Percentiles rank a stretch among this genome's conserved stretches.
Conservation (phyloP, 352 stramenopile species). For the Pythium dissotocum region DNA sequence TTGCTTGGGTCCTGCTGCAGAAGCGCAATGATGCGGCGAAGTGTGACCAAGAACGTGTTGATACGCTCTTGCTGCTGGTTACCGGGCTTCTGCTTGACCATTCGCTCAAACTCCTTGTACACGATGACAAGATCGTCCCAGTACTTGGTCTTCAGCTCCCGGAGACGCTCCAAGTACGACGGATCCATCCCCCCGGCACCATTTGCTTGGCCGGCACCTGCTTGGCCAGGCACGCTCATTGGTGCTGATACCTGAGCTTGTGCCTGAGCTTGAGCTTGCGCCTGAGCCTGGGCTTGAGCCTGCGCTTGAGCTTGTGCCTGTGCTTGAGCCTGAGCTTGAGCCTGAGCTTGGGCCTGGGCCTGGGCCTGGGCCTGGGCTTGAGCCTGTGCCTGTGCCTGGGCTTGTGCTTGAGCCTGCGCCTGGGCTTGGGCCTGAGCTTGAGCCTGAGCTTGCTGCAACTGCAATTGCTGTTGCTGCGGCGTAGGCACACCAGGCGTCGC, state of each 20-base stretch:
- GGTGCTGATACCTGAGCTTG: background rate
- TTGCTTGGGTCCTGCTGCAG: conserved; percentile 83
- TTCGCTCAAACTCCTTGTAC: conserved; percentile 83
- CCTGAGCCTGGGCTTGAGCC: background rate
- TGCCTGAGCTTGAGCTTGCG: conserved; percentile 9
- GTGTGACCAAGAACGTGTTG: conserved; percentile 79
- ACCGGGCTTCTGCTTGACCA: conserved; percentile 83
- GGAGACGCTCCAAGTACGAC: conserved; percentile 72
- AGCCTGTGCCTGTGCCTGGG: background rate
- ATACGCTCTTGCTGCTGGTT: conserved; percentile 86
- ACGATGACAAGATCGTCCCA: conserved; percentile 85
- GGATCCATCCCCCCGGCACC: conserved; percentile 25
- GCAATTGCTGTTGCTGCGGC: conserved; percentile 4
- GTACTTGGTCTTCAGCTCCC: conserved; percentile 81
- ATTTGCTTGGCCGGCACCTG: conserved; percentile 19
- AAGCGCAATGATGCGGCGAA: conserved; percentile 81
- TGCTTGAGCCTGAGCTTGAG: no score
- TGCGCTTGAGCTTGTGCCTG: background rate
- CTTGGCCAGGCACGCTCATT: conserved; percentile 22
- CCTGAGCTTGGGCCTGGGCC: no score
- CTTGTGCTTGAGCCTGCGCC: background rate
- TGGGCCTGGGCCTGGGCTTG: background rate
- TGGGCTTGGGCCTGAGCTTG: background rate
- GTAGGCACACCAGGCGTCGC: conserved; percentile 4
- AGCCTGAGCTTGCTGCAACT: background rate